phyloP scores from a whole-genome alignment of 2,329 filamentous ascomycete genomes.

The Calonectria multiphialidica region DNA sequence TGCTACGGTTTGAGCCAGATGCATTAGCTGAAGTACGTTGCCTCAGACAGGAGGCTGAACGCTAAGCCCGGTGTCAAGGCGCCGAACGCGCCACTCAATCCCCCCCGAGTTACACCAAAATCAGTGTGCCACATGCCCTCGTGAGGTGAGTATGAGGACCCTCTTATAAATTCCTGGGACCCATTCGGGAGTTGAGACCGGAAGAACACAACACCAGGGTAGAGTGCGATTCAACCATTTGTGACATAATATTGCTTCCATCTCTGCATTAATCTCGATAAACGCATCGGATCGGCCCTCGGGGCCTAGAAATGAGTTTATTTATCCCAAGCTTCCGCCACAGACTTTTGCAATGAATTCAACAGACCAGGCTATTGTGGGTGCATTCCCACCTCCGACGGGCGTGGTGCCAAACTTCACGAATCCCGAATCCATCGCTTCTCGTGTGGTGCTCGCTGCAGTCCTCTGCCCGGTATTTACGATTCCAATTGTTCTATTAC shows the following conservation, averaged over 20 bases:
- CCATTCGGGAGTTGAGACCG: too few relatives aligned
- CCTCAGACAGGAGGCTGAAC: not conserved
- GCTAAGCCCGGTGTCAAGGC: not conserved
- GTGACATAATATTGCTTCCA: not conserved
- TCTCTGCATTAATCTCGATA: not conserved
- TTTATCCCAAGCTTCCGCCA: not conserved
- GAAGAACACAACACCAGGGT: not conserved
- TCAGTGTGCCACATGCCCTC: not conserved
- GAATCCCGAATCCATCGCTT: slow-evolving; percentile 6
- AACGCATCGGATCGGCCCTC: not conserved
- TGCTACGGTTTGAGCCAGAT: not conserved
- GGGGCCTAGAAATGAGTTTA: not conserved
- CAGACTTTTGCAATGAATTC: not conserved
- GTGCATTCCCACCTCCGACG: not conserved
- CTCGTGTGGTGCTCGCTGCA: not conserved
- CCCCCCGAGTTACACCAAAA: not conserved
- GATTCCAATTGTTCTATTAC: slow-evolving; percentile 19
- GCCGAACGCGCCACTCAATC: slow-evolving; percentile 1
- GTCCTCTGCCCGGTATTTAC: slow-evolving; percentile 9
- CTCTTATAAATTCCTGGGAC: not conserved
- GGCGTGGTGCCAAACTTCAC: slow-evolving; percentile 9
- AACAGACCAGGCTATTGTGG: not conserved
- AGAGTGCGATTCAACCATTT: not conserved
- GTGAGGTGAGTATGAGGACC: not conserved
- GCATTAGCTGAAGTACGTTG: not conserved